phyloP scores from a whole-genome alignment of 192 early-diverging fungal genomes.

The Rhizoclosmatium sp. region DNA sequence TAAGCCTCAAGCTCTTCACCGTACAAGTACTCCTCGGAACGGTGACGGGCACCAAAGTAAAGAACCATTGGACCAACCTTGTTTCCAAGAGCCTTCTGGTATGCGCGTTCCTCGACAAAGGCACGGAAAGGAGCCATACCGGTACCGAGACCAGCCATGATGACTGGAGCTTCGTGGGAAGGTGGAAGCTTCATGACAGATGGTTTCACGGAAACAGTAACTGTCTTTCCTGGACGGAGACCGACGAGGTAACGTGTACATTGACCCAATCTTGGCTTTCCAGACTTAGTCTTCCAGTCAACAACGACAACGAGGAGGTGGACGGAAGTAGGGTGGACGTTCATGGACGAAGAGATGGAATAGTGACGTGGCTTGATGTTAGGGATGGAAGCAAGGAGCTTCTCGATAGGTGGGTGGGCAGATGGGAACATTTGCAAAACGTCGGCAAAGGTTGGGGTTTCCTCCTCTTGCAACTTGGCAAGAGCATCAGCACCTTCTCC shows the following conservation, averaged over 20 bases:
- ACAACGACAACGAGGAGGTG: slow-evolving; percentile 93
- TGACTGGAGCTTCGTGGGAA: slow-evolving; percentile 80
- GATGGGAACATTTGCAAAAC: slow-evolving; percentile 86
- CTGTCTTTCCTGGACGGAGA: slow-evolving; percentile 68
- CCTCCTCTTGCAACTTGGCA: slow-evolving; percentile 77
- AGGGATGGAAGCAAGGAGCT: slow-evolving; percentile 77
- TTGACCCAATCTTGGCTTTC: slow-evolving; percentile 82
- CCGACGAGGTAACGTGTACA: slow-evolving; percentile 87
- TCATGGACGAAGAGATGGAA: slow-evolving; percentile 94
- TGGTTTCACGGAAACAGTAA: slow-evolving; percentile 93
- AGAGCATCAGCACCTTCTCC: slow-evolving; percentile 78
- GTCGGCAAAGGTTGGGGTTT: slow-evolving; percentile 87
- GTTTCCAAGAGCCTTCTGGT: slow-evolving; percentile 76
- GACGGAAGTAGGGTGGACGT: slow-evolving; percentile 86
- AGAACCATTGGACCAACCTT: slow-evolving; percentile 93
- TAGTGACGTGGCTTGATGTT: slow-evolving; percentile 96
- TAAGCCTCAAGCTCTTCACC: slow-evolving; percentile 98
- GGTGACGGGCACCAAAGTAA: slow-evolving; percentile 96
- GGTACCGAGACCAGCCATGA: slow-evolving; percentile 97
- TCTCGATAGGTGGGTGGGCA: slow-evolving; percentile 74
- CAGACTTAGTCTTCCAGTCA: slow-evolving; percentile 79
- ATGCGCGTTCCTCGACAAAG: slow-evolving; percentile 92
- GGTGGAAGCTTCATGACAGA: slow-evolving; percentile 96
- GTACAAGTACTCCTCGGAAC: slow-evolving; percentile 93
- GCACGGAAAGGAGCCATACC: slow-evolving; percentile 99